Evolutionary conservation across 257 asterid species (phyloP).

Genomic region (Fraxinus excelsior): DNA sequence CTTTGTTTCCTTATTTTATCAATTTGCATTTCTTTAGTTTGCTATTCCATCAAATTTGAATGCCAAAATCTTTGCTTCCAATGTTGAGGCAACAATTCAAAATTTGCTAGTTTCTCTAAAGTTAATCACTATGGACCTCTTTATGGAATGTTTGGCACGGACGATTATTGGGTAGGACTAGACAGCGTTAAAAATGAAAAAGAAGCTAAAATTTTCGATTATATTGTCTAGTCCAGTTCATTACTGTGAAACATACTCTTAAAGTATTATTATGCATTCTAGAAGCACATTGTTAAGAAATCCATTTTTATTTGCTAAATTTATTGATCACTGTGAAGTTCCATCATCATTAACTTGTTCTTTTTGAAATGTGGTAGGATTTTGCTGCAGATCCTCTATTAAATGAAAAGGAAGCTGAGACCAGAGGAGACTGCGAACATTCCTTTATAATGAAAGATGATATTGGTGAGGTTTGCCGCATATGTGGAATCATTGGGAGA

Average conservation of each 20-base stretch:
- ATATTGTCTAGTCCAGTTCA: not conserved
- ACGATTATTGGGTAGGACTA: not conserved
- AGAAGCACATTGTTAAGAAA: not conserved
- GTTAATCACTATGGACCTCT: not conserved
- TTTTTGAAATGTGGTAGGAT: slow-evolving; percentile 50
- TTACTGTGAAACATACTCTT: not conserved
- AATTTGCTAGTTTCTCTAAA: not conserved
- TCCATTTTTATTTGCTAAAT: slow-evolving; percentile 10
- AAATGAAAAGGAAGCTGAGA: slow-evolving; percentile 42
- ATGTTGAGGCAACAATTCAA: not conserved
- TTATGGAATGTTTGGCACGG: not conserved
- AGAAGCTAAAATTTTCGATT: no score
- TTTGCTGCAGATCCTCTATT: slow-evolving; percentile 41
- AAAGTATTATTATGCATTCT: not conserved
- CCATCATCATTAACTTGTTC: slow-evolving; percentile 19
- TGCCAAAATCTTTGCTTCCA: not conserved
- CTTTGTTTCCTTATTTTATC: not conserved
- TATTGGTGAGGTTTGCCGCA: slow-evolving; percentile 91
- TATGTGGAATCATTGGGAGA: slow-evolving; percentile 86
- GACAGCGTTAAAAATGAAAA: not conserved
- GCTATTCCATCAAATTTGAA: not conserved
- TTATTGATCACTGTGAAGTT: not conserved
- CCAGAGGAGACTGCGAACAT: slow-evolving; percentile 80
- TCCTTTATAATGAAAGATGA: slow-evolving; percentile 84
- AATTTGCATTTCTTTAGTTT: not conserved